These are phyloP conservation scores for Diutina pseudorugosa DNA, from an alignment of 1,139 yeast species.

Conservation along the genomic window DNA sequence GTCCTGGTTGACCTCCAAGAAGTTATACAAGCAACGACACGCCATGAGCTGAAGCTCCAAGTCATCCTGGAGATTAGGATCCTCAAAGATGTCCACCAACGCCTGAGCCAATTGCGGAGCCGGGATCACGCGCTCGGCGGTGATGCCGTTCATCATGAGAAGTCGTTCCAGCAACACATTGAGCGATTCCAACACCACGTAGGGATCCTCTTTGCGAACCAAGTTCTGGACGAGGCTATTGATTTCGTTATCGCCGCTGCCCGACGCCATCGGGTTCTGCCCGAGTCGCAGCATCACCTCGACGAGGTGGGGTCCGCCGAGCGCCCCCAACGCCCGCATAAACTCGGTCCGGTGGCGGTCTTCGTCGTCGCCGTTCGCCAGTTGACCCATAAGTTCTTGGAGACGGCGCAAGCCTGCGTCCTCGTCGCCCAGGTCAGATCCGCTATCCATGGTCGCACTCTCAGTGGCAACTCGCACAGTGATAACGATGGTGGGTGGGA, in stretches of 20 bases:
- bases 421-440: conserved; percentile 1
- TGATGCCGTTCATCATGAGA: conserved; percentile 54
- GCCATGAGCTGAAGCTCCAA: conserved; percentile 74
- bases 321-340: conserved; percentile 17
- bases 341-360: conserved; percentile 18
- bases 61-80: conserved; percentile 48
- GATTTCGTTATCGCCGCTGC: conserved; percentile 15
- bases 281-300: conserved; percentile 4
- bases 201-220: conserved; percentile 33
- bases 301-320: conserved; percentile 8
- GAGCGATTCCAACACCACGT: conserved; percentile 40
- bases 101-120: conserved; percentile 42
- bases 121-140: conserved; percentile 58
- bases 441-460: background rate
- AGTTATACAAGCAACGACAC: conserved; percentile 74
- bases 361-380: conserved; percentile 8
- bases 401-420: background rate
- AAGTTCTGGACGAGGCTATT: conserved; percentile 30
- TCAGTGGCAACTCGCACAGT: background rate
- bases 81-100: conserved; percentile 47
- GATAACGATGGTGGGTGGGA: background rate
- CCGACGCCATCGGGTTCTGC: conserved; percentile 6
- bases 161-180: conserved; percentile 52
- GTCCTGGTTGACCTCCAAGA: conserved; percentile 66
- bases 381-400: conserved; percentile 1